Base-by-base conservation (phyloP, 306 rosid genomes). In the Abrus pulchellus region DNA sequence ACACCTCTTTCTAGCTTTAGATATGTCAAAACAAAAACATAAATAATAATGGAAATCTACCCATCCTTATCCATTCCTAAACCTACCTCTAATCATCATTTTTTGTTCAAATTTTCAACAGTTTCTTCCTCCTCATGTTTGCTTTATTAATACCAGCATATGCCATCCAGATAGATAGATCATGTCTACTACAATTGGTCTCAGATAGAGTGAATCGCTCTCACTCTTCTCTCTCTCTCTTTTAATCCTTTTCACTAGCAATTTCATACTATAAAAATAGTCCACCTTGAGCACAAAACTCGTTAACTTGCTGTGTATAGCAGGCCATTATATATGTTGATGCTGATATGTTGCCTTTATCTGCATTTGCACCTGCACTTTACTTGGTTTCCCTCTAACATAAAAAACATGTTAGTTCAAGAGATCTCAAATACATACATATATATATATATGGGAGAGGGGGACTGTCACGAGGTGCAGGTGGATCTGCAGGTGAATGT, bases 351-450 rank as follows among this genome's bases (percentile, higher is more conserved):
- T 76, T 38, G 90, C 88, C 77, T 91, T 91, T 84, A 48, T 83
- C 97, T 92, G 97, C 97, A 90, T 92, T 92, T 92, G 97, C 94
- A 93, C 92, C 96, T 93, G 97, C 97, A 93, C 96, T 88, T 91
- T 61, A 67, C 60, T 8, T 32, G 79, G 48, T 78, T 83, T 71
- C 48, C 54, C 44, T 4, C 38, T 3, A 2, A 13, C n/a, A 13
- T 62, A 50, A 30, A 10, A 12, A 63, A 14, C 63, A 20, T 77
- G 73, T 57, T 30, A 36, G 6, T 36, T 63, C 5, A 38, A 6
- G 47, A 13, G 20, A 20, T 44, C 1, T 44, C 2, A 29, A 5
- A 60, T 38, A 13, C 7, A 49, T 60, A 68, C 12, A 14, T 30
- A 13, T 5, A 50, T 28, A 48, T 32, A 14, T 10, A 40, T 13